Conservation (phyloP, 805 yeast genomes). For the Diddensiella santjacobensis region DNA sequence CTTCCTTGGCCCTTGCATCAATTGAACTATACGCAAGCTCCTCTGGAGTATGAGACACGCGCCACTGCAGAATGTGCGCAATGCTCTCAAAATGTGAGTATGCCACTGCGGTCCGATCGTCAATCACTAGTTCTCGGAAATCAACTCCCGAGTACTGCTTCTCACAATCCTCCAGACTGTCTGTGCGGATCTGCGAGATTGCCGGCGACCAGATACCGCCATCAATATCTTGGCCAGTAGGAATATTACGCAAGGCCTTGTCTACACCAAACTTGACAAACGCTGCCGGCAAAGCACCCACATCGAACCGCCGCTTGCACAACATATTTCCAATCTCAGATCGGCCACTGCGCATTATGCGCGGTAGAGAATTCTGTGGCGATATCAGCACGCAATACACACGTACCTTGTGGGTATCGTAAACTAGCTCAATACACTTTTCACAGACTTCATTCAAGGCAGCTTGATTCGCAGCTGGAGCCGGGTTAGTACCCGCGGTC, state of each 20-base stretch:
- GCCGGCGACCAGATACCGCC: slow-evolving; percentile 87
- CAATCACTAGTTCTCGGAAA: slow-evolving; percentile 67
- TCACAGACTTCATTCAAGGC: slow-evolving; percentile 49
- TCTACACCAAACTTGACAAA: slow-evolving; percentile 76
- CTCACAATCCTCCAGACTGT: slow-evolving; percentile 59
- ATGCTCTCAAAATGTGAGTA: slow-evolving; percentile 69
- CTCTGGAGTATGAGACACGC: slow-evolving; percentile 72
- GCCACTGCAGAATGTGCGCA: slow-evolving; percentile 70
- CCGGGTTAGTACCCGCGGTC: slow-evolving; percentile 34
- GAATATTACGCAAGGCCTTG: slow-evolving; percentile 59
- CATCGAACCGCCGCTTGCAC: slow-evolving; percentile 69
- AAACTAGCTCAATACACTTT: slow-evolving; percentile 44
- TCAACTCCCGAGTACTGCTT: slow-evolving; percentile 81
- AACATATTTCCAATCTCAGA: slow-evolving; percentile 89
- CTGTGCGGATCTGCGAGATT: slow-evolving; percentile 60
- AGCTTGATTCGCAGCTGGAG: slow-evolving; percentile 20
- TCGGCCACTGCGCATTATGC: slow-evolving; percentile 80
- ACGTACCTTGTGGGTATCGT: slow-evolving; percentile 64
- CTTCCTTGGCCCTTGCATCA: slow-evolving; percentile 41
- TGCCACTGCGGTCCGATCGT: slow-evolving; percentile 71
- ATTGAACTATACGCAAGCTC: slow-evolving; percentile 62
- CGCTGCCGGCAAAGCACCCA: slow-evolving; percentile 73
- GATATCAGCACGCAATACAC: slow-evolving; percentile 79
- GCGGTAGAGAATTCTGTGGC: slow-evolving; percentile 75
- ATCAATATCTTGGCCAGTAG: slow-evolving; percentile 67